Conservation (phyloP, 2,329 filamentous ascomycete genomes). For the Didymella glomerata region DNA sequence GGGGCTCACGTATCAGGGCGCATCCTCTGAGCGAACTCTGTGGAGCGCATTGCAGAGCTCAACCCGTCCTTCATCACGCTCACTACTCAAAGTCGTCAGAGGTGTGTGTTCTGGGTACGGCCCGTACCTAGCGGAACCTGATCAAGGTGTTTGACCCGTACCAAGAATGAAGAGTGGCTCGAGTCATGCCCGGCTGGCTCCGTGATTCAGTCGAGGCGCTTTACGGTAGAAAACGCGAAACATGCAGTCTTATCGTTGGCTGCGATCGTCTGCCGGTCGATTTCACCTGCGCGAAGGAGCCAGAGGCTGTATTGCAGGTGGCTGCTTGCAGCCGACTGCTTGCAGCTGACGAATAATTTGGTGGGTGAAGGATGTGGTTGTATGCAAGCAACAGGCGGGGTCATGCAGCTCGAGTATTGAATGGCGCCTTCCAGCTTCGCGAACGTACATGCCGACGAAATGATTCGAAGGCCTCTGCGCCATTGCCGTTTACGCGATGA, state of each 20-base stretch:
- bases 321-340: constrained; percentile 3
- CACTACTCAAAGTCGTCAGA: no score
- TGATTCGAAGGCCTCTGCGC: background rate
- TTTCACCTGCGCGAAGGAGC: background rate
- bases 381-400: constrained; percentile 1
- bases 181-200: background rate
- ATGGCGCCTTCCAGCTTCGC: background rate
- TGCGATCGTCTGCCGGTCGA: no score
- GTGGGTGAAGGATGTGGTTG: background rate
- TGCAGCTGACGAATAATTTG: background rate
- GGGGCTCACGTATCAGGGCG: no score
- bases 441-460: background rate
- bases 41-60: no score
- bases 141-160: background rate
- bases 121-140: background rate
- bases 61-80: no score
- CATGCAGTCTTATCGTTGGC: background rate
- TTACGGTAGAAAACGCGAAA: background rate
- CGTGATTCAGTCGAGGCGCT: background rate
- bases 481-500: background rate
- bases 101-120: no score
- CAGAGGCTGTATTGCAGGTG: background rate
- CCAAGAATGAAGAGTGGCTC: background rate
- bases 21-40: no score
- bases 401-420: background rate